Conservation (phyloP, 2,329 filamentous ascomycete genomes). For the Pseudogymnoascus sp. region DNA sequence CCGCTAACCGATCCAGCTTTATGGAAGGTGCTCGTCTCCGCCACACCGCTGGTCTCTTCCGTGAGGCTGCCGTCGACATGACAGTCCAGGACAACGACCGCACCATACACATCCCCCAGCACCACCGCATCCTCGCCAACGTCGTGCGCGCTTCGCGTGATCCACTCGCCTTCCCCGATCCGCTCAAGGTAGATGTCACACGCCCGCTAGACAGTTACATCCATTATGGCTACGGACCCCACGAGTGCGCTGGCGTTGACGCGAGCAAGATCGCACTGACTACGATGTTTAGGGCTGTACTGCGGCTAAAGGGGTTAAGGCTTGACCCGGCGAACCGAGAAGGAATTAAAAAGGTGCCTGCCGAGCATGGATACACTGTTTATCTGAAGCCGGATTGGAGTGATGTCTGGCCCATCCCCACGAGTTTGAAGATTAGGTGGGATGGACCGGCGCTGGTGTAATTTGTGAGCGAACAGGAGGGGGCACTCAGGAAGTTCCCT, state of each 20-base stretch:
- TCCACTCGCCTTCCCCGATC: slow-evolving; percentile 50
- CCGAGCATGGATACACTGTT: slow-evolving; percentile 23
- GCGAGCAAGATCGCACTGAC: slow-evolving; percentile 54
- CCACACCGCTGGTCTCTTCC: slow-evolving; percentile 53
- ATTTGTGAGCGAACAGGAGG: background rate
- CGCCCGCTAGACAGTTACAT: slow-evolving; percentile 58
- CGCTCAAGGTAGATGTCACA: slow-evolving; percentile 51
- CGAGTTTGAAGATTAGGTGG: slow-evolving; percentile 26
- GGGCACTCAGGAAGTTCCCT: background rate
- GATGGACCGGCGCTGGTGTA: slow-evolving; percentile 15
- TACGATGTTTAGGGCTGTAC: slow-evolving; percentile 27
- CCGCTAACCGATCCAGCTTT: slow-evolving; percentile 34
- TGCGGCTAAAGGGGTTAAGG: slow-evolving; percentile 20
- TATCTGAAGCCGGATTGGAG: slow-evolving; percentile 63
- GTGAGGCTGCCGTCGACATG: slow-evolving; percentile 36
- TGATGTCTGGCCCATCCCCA: slow-evolving; percentile 42
- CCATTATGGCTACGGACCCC: slow-evolving; percentile 53
- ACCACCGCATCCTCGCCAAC: slow-evolving; percentile 46
- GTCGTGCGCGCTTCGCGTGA: slow-evolving; percentile 51
- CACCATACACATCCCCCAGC: slow-evolving; percentile 33
- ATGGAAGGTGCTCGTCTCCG: slow-evolving; percentile 64
- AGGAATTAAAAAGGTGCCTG: slow-evolving; percentile 18
- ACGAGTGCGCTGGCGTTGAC: slow-evolving; percentile 53
- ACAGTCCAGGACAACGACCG: slow-evolving; percentile 44
- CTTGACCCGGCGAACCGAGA: background rate